phyloP scores from a whole-genome alignment of 768 basidiomycete genomes.

The Collybiopsis confluens region DNA sequence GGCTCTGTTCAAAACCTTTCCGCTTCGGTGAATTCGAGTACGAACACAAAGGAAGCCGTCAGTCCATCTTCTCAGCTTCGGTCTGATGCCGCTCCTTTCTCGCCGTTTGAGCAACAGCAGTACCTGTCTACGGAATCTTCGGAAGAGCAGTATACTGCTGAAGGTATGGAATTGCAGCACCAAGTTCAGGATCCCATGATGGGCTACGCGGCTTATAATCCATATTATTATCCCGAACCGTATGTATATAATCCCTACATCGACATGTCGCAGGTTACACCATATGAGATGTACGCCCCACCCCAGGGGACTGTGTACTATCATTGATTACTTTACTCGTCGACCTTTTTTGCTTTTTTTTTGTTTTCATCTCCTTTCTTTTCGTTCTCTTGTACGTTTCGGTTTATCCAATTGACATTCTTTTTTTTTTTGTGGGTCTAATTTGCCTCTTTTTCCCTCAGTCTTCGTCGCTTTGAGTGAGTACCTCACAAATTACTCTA shows the following conservation, averaged over 20 bases:
- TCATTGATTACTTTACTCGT: slow-evolving; percentile 30
- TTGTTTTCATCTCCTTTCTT: background rate
- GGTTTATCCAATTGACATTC: too few species aligned
- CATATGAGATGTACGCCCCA: slow-evolving; percentile 63
- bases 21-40: slow-evolving; percentile 27
- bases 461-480: too few species aligned
- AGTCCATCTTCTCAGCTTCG: slow-evolving; percentile 23
- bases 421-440: too few species aligned
- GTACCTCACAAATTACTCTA: too few species aligned
- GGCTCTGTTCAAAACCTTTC: slow-evolving; percentile 22
- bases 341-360: slow-evolving; percentile 17
- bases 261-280: slow-evolving; percentile 61
- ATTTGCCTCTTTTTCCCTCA: too few species aligned
- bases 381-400: too few species aligned
- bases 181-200: slow-evolving; percentile 37
- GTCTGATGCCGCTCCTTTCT: slow-evolving; percentile 20
- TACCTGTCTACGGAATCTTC: slow-evolving; percentile 12
- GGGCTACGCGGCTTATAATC: slow-evolving; percentile 55
- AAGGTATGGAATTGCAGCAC: slow-evolving; percentile 18
- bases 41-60: slow-evolving; percentile 24
- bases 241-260: slow-evolving; percentile 66
- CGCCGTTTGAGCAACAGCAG: slow-evolving; percentile 5
- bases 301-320: slow-evolving; percentile 58
- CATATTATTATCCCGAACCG: slow-evolving; percentile 69
- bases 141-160: slow-evolving; percentile 23